Evolutionary conservation across 2,329 filamentous ascomycete genomes (phyloP).

Genomic region (Aspergillus piperis): DNA sequence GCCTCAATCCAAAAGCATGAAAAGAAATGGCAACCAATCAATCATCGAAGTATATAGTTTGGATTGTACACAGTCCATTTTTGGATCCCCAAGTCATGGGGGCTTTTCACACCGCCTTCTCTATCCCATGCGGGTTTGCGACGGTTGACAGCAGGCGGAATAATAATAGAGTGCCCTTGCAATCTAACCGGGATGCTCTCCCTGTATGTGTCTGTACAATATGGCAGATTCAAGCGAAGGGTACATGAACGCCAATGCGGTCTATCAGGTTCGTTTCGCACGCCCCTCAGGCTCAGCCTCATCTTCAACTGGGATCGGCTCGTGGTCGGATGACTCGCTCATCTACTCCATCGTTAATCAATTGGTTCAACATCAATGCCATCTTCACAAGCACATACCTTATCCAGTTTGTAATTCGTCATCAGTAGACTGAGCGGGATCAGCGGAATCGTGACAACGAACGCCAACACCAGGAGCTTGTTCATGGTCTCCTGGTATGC

Average conservation of each 20-base stretch:
- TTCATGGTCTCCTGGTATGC: constrained; percentile 68
- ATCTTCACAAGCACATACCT: constrained; percentile 31
- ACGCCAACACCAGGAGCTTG: constrained; percentile 57
- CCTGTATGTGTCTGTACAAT: background rate
- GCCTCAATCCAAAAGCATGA: background rate
- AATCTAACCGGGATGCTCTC: background rate
- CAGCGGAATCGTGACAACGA: constrained; percentile 58
- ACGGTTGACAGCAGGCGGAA: background rate
- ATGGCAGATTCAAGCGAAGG: background rate
- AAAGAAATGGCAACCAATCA: background rate
- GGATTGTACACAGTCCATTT: background rate
- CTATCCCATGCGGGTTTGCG: background rate
- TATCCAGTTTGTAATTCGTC: constrained; percentile 60
- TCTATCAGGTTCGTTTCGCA: constrained; percentile 30
- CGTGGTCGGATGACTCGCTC: constrained; percentile 23
- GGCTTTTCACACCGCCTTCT: background rate
- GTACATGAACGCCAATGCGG: background rate
- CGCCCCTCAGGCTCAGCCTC: constrained; percentile 23
- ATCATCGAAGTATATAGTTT: background rate
- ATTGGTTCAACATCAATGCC: background rate
- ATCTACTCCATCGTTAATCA: constrained; percentile 28
- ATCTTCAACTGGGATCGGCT: constrained; percentile 14
- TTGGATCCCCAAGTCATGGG: no score
- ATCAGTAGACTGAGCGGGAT: constrained; percentile 59
- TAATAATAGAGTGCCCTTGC: background rate